Evolutionary conservation across 345 rosid species (phyloP), one percentile per base, ranked within the genome.

Genomic region (Linum trigynum): DNA sequence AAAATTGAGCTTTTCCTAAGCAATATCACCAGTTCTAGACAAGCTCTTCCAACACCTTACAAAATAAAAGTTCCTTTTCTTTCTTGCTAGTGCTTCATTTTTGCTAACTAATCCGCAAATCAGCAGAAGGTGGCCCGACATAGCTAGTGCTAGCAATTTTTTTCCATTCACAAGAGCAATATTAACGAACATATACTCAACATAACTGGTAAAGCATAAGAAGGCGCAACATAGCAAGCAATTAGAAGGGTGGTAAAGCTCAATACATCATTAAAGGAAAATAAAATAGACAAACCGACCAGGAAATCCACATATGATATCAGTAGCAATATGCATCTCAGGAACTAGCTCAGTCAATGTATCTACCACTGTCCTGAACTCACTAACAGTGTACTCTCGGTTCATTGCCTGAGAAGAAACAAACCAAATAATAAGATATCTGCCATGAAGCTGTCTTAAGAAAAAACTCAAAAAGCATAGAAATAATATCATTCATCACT

Each of bases 271-370:
- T 0, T 15, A 58, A 55, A 50, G 17, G 38, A 16, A 38, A 72
- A 32, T 45, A 16, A 37, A 56, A 50, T 16, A 60, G 2, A 40
- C 43, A 69, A 17, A 77, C 92, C 78, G 61, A 94, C 97, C 95
- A 60, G 99, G 99, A 72, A 94, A 94, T 71, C 99, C 97, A 64
- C 95, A 88, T 62, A 86, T 94, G 74, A 94, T 83, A 76, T 90
- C 97, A 55, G 99, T 94, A 65, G 95, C 99, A 76, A 94, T 86
- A 83, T 94, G 97, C 91, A 94, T 88, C 62, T 88, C 97, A 0
- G 97, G 96, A 66, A 90, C 99, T 72, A 86, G 95, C 69, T 85
- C 87, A 55, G 81, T 86, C 75, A 94, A 82, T 65, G 96, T 94
- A 70, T 94, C 95, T 41, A 86, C 96, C 80, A 90, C 96, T 38